Evolutionary conservation across 805 yeast genomes (phyloP).

Genomic region (Zygosaccharomyces siamensis): DNA sequence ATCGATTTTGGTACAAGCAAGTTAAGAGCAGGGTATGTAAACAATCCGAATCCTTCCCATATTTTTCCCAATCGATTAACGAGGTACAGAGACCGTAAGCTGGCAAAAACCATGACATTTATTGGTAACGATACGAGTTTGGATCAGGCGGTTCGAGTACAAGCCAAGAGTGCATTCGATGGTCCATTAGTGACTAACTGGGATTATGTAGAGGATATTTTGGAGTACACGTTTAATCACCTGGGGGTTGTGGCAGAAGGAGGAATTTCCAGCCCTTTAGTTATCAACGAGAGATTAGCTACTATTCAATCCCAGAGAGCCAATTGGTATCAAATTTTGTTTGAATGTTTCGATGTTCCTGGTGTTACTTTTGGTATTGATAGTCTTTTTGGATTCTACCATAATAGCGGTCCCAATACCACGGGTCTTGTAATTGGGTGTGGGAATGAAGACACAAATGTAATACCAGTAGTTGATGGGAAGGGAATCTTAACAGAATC

Average conservation of each 20-base stretch:
- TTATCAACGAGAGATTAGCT: constrained; percentile 75
- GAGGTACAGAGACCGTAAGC: constrained; percentile 71
- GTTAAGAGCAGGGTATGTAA: constrained; percentile 57
- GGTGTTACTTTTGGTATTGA: constrained; percentile 78
- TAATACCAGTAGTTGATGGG: constrained; percentile 78
- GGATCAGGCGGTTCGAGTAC: constrained; percentile 64
- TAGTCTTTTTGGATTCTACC: constrained; percentile 68
- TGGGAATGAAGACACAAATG: constrained; percentile 76
- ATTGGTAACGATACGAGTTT: constrained; percentile 78
- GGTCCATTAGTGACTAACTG: constrained; percentile 85
- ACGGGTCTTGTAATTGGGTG: constrained; percentile 76
- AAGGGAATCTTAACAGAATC: constrained; percentile 59
- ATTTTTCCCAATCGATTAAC: constrained; percentile 66
- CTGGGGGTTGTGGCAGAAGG: constrained; percentile 57
- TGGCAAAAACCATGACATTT: constrained; percentile 55
- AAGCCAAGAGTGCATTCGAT: constrained; percentile 77
- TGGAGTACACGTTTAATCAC: constrained; percentile 81
- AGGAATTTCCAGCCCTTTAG: constrained; percentile 67
- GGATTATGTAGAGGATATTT: constrained; percentile 78
- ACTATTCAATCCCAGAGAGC: constrained; percentile 65
- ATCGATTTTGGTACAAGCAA: constrained; percentile 75
- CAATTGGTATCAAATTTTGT: constrained; percentile 73
- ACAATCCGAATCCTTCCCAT: constrained; percentile 45
- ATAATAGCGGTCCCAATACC: constrained; percentile 39
- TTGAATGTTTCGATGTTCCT: constrained; percentile 77